A percentile compares a stretch with the other conserved stretches of the same genome.
Evolutionary conservation across 495 filamentous ascomycete species (phyloP).

Genomic region (Xylaria sp.): DNA sequence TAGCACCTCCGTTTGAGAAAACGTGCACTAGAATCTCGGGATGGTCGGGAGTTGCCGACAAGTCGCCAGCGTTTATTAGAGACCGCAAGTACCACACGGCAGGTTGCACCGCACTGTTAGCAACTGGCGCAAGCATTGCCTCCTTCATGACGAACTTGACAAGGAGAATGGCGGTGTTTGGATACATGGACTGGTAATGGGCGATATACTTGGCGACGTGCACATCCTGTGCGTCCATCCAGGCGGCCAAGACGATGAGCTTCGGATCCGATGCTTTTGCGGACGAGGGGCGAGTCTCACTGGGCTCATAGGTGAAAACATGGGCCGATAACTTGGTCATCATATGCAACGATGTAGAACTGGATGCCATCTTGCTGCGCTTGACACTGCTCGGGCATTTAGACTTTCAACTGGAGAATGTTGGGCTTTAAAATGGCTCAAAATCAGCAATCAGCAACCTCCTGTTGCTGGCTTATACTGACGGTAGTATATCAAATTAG

Average conservation of each 20-base stretch:
- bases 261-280: conserved; percentile 33
- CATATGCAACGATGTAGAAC: conserved; percentile 38
- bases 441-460: not conserved
- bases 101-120: conserved; percentile 30
- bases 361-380: conserved; percentile 31
- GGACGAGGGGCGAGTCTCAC: conserved; percentile 2
- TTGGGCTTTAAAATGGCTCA: not conserved
- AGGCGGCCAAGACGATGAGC: conserved; percentile 51
- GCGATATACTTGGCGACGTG: conserved; percentile 56
- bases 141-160: conserved; percentile 45
- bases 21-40: conserved; percentile 51
- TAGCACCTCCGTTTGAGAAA: conserved; percentile 54
- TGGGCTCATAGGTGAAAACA: conserved; percentile 48
- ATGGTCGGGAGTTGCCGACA: conserved; percentile 31
- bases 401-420: not conserved
- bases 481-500: not conserved
- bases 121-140: conserved; percentile 25
- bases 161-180: conserved; percentile 48
- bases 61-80: conserved; percentile 29
- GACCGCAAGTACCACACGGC: conserved; percentile 36
- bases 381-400: not conserved
- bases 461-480: not conserved
- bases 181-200: conserved; percentile 49
- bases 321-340: conserved; percentile 48
- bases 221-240: conserved; percentile 54